phyloP scores from a whole-genome alignment of 805 yeast genomes.

The Metschnikowia rubicola region DNA sequence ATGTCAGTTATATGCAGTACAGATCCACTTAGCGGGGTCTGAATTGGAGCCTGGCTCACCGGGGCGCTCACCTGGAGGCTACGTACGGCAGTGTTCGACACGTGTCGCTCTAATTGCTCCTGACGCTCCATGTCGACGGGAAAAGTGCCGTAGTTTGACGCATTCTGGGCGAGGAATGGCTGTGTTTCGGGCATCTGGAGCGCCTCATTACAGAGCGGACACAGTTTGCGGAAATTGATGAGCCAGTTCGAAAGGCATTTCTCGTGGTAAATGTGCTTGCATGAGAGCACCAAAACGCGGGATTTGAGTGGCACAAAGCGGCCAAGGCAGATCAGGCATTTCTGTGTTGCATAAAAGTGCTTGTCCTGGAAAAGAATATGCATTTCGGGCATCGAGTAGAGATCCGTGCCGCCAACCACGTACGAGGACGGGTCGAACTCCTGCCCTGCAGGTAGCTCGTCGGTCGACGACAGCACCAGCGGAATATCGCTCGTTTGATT shows the following conservation, averaged over 20 bases:
- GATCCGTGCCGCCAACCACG: conserved; percentile 2
- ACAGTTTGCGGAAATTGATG: conserved; percentile 47
- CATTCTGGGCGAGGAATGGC: neutral
- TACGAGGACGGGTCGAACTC: neutral
- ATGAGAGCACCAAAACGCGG: conserved; percentile 50
- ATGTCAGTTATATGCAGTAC: neutral
- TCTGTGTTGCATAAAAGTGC: conserved; percentile 33
- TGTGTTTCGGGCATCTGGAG: conserved; percentile 4
- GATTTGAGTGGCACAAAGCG: conserved; percentile 46
- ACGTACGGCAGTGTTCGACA: conserved; percentile 7
- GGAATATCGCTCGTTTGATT: conserved; percentile 22
- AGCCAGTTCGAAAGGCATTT: conserved; percentile 60
- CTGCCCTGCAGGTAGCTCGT: conserved; percentile 8
- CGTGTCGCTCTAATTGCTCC: neutral
- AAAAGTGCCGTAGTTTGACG: conserved; percentile 8
- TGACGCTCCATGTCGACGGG: conserved; percentile 9
- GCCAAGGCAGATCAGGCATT: conserved; percentile 61
- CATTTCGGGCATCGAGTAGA: conserved; percentile 5
- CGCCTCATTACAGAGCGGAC: conserved; percentile 55
- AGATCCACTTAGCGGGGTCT: neutral
- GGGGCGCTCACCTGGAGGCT: conserved; percentile 3
- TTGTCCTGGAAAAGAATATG: conserved; percentile 7
- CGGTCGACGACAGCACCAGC: conserved; percentile 14
- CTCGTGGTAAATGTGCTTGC: conserved; percentile 60
- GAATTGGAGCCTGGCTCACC: neutral